Base-by-base conservation (phyloP, 176 grass and related monocot genomes). In the Oryza glaberrima region DNA sequence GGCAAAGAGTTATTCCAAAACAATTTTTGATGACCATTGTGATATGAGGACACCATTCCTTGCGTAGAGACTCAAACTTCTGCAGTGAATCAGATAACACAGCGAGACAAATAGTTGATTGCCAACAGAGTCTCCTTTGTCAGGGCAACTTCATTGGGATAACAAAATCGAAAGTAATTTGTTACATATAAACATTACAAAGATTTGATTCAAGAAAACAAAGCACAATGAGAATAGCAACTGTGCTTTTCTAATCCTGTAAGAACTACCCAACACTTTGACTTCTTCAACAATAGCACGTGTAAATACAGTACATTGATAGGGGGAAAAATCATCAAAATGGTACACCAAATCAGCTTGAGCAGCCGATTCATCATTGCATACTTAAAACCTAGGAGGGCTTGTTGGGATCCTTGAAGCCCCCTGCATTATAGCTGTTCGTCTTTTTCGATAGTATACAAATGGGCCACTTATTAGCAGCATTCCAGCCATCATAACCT, bases 401-500 rank as follows among this genome's bases (percentile, higher is more conserved):
- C 85, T 98, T 45, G 87, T 93, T 63, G 93, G 90, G 47, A 94
- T 91, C 78, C 88, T 91, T 78, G 81, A 66, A 86, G 82, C 84
- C n/a, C 90, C 95, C 66, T 94, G 93, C 84, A 93, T 91, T 20
- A 80, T 0, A 65, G 44, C 52, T 23, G 82, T 72, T 25, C 74
- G 86, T 7, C 77, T 88, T 86, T 93, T 91, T 65, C 93, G 78
- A 36, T 88, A 83, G 72, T 98, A 93, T 52, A 98, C 89, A 20
- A 98, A 82, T 32, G 95, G 85, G 15, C 95, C 93, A 26, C 91
- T 98, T 76, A 95, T 77, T 65, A 98, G 48, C 82, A 98, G 71
- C 87, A 98, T 91, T 14, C 91, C 91, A 25, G 85, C 72, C 89
- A 95, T 98, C 14, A 98, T 28, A 32, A 98, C 91, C 95, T 98